These are phyloP conservation scores for Tetrastigma voinierianum DNA, from an alignment of 164 flowering plant species.

Conservation along the genomic window DNA sequence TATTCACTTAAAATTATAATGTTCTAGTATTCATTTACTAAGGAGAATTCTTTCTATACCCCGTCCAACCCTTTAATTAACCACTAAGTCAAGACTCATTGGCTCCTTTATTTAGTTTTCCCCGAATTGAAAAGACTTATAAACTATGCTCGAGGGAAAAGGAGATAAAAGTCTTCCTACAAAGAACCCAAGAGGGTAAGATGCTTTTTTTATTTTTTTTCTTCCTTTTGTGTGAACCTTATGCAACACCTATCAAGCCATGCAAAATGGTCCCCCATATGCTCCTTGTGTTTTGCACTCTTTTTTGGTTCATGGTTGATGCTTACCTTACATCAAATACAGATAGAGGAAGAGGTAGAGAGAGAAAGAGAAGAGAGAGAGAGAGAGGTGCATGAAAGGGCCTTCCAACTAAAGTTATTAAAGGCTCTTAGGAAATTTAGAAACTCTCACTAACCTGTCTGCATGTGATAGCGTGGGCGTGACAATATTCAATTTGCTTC, in stretches of 20 bases:
- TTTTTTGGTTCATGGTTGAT: constrained; percentile 15
- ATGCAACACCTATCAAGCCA: constrained; percentile 10
- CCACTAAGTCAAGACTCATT: too few species aligned
- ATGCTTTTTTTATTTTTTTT: constrained; percentile 4
- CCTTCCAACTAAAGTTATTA: constrained; percentile 24
- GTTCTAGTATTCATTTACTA: too few species aligned
- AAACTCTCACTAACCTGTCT: constrained; percentile 23
- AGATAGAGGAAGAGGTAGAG: constrained; percentile 5
- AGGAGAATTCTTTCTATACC: too few species aligned
- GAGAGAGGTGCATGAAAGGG: constrained; percentile 4
- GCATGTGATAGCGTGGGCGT: constrained; percentile 31
- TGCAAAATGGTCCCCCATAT: constrained; percentile 18
- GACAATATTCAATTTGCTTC: constrained; percentile 23
- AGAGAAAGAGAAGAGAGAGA: constrained; percentile 6
- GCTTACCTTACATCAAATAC: constrained; percentile 16
- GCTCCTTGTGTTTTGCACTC: background rate
- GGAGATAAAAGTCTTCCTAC: too few species aligned
- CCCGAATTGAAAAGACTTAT: too few species aligned
- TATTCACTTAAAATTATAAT: too few species aligned
- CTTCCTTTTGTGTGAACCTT: constrained; percentile 12
- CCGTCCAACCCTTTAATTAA: too few species aligned
- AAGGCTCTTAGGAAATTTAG: constrained; percentile 15
- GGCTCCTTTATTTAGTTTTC: too few species aligned
- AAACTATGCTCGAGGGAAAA: too few species aligned
- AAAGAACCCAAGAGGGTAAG: constrained; percentile 1